Percentiles rank a stretch among this genome's conserved stretches.
Evolutionary conservation across 306 rosid species (phyloP).

Genomic region (Prinsepia uniflora): DNA sequence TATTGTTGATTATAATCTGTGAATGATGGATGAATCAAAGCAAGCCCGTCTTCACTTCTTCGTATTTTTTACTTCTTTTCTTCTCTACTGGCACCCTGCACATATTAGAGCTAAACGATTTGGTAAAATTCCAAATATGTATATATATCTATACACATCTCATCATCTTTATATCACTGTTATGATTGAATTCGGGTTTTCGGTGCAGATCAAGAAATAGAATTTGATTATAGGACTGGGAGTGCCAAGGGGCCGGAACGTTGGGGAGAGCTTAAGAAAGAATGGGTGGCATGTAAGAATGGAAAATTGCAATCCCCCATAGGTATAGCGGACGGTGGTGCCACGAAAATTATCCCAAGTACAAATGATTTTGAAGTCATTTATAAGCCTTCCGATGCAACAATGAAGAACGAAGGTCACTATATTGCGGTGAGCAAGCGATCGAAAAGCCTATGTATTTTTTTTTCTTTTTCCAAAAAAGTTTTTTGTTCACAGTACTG

Average conservation of each 20-base stretch:
- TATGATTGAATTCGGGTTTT: not conserved
- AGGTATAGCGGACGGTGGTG: constrained; percentile 2
- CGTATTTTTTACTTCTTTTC: not conserved
- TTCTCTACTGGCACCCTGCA: not conserved
- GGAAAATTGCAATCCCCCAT: constrained; percentile 38
- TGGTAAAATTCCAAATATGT: not conserved
- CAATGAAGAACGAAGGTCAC: constrained; percentile 30
- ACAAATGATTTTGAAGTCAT: constrained; percentile 4
- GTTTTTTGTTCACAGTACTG: not conserved
- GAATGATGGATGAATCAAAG: constrained; percentile 4
- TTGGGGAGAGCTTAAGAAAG: constrained; percentile 39
- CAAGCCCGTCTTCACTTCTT: not conserved
- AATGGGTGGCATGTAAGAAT: constrained; percentile 32
- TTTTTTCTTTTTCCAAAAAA: too few relatives aligned
- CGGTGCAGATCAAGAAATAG: constrained; percentile 28
- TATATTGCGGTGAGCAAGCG: constrained; percentile 28
- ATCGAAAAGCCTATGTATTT: not conserved
- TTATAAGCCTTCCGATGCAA: constrained; percentile 29
- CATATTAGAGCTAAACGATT: not conserved
- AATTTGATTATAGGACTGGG: constrained; percentile 21
- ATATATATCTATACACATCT: too few relatives aligned
- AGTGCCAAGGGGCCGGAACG: constrained; percentile 25
- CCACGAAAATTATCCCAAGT: not conserved
- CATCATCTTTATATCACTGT: not conserved
- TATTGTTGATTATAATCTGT: not conserved